A percentile compares a stretch with the other conserved stretches of the same genome.
Conservation (phyloP, 129 eudicot species). For the Flaveria trinervia region DNA sequence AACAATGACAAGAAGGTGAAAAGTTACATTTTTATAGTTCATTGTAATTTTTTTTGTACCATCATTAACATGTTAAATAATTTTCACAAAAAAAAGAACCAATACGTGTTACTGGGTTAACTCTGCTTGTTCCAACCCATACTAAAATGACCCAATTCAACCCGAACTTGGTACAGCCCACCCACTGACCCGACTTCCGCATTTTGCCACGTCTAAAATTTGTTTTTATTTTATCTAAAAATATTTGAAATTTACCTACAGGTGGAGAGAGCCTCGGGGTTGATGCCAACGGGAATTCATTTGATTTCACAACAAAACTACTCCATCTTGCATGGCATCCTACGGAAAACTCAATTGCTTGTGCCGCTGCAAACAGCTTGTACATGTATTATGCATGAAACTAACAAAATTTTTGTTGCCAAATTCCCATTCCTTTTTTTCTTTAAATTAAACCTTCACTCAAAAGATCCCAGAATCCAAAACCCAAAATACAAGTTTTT, state of each 20-base stretch:
- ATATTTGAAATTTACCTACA: constrained; percentile 17
- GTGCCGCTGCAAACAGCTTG: constrained; percentile 99
- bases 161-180: background rate
- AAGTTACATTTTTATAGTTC: background rate
- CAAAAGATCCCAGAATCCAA: constrained; percentile 12
- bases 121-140: background rate
- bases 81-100: background rate
- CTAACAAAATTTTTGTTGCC: constrained; percentile 29
- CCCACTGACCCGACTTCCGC: background rate
- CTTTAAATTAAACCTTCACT: constrained; percentile 25
- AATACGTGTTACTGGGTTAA: background rate
- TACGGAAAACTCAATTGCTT: constrained; percentile 86
- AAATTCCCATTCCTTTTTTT: constrained; percentile 7
- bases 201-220: background rate
- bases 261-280: constrained; percentile 76
- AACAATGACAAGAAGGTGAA: background rate
- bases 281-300: constrained; percentile 91
- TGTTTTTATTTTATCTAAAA: background rate
- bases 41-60: background rate
- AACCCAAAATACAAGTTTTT: constrained; percentile 12
- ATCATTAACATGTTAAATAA: background rate
- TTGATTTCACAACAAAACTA: constrained; percentile 88
- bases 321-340: constrained; percentile 99
- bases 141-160: background rate
- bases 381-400: constrained; percentile 95